Percentiles rank a stretch among this genome's conserved stretches.
phyloP scores from a whole-genome alignment of 2,329 filamentous ascomycete species.

The Trichoderma semiorbis region DNA sequence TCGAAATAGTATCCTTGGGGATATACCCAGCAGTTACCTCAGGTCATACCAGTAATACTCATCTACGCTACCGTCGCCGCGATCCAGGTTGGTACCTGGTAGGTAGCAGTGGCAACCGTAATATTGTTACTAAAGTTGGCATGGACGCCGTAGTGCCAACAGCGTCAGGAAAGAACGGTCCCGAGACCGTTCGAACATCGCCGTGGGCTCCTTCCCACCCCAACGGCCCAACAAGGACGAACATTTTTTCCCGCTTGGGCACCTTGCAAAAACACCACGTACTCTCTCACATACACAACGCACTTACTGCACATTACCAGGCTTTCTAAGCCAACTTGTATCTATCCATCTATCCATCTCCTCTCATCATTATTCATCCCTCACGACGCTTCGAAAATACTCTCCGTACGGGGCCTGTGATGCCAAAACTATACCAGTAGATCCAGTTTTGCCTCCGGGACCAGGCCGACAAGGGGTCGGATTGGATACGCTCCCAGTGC shows the following conservation, averaged over 20 bases:
- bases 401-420: not conserved
- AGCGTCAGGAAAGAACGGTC: not conserved
- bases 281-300: not conserved
- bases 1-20: not conserved
- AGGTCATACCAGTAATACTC: not conserved
- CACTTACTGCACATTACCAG: not conserved
- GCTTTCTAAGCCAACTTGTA: not conserved
- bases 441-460: not conserved
- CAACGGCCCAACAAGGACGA: not conserved
- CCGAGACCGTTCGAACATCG: not conserved
- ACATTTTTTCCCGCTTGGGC: not conserved
- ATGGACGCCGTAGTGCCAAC: slow-evolving; percentile 1
- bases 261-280: not conserved
- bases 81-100: not conserved
- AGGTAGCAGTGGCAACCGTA: not conserved
- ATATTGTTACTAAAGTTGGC: slow-evolving; percentile 11
- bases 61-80: not conserved
- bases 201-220: not conserved
- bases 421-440: not conserved
- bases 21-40: not conserved
- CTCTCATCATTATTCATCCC: not conserved
- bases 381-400: not conserved
- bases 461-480: not conserved
- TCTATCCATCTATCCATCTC: not conserved
- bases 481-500: not conserved